Conservation (phyloP, 257 asterid genomes). For the Cynanchum wilfordii region DNA sequence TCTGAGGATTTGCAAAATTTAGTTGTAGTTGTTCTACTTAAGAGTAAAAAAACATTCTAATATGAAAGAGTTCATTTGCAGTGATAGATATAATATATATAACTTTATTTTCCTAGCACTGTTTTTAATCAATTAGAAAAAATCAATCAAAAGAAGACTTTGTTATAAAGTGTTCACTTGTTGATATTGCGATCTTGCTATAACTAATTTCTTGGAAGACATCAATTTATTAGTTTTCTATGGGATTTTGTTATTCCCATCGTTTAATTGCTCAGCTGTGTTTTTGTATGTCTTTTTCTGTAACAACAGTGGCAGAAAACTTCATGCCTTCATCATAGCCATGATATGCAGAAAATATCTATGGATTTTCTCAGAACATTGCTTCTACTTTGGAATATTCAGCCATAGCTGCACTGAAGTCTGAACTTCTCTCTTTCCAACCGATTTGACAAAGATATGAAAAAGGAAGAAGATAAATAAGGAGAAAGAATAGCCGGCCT, state of each 20-base stretch:
- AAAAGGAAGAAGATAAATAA: constrained; percentile 2
- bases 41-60: background rate
- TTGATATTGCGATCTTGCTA: background rate
- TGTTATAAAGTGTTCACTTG: background rate
- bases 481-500: background rate
- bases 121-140: too few species aligned
- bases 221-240: background rate
- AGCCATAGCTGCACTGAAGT: background rate
- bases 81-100: background rate
- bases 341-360: background rate
- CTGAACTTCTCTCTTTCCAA: background rate
- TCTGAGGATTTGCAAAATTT: background rate
- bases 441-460: background rate
- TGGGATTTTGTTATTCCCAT: background rate
- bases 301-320: constrained; percentile 15
- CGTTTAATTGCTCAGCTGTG: background rate
- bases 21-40: background rate
- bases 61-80: background rate
- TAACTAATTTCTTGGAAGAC: background rate
- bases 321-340: background rate
- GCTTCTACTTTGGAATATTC: background rate
- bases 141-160: background rate
- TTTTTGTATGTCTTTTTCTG: background rate
- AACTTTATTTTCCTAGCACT: background rate
- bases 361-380: constrained; percentile 1